Base-by-base conservation (phyloP, 2,329 filamentous ascomycete species). In the Raffaelea albimanens region DNA sequence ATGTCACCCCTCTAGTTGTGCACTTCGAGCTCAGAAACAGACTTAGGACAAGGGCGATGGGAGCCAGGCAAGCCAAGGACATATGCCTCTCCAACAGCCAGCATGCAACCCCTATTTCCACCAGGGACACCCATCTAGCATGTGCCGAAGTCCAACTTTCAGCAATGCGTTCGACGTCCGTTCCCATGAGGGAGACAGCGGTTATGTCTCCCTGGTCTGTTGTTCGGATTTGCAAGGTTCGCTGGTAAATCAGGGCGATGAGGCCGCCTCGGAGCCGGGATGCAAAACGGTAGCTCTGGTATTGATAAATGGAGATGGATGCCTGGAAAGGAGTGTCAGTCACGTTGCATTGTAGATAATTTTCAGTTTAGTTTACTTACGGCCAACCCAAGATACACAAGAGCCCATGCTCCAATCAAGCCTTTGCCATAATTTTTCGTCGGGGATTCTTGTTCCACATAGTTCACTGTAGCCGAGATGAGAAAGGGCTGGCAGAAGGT, bases 101-200 rank as follows among this genome's bases (percentile, higher is more conserved):
- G 22, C 41, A 25, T 4, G 41, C 41, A 31, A 43, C 19, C n/a
- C 9, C 21, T 11, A 43, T 31, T 11, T 43, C 41, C n/a, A 42
- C n/a, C 18, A 42, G 20, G 16, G 40, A 42, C 4, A 8, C 40
- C 40, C 40, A 42, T 5, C n/a, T 42, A n/a, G 19, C 40, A 16
- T 42, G 40, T 8, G 23, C 4, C 14, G 16, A 22, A 14, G 19
- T 19, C 16, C 19, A 23, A 5, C 40, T 20, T n/a, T 14, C 23
- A 8, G 23, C 40, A 16, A 42, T 42, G 18, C 40, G 40, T 22
- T 42, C 40, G 8, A 42, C 20, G 23, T 42, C 40, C 4, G 40
- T 42, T n/a, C 40, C 40, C 40, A 42, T 42, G 40, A 42, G 40
- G 22, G 40, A 8, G 40, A 42, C 40, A 42, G 40, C 40, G 8